Percentiles rank a stretch among this genome's conserved stretches.
phyloP scores from a whole-genome alignment of 768 basidiomycete species.

The Heimioporus sp. region DNA sequence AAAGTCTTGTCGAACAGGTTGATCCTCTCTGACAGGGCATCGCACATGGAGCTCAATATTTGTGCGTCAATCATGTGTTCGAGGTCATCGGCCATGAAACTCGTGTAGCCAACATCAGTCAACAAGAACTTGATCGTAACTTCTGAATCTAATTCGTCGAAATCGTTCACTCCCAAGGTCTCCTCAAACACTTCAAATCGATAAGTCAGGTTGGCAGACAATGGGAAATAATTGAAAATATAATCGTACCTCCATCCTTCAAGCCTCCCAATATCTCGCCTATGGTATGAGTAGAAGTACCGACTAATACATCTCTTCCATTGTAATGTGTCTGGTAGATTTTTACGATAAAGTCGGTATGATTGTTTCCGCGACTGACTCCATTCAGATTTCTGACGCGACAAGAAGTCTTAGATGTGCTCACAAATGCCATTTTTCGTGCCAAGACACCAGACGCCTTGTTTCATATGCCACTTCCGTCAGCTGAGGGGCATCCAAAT shows the following conservation, averaged over 20 bases:
- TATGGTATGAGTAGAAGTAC: not conserved
- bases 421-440: not conserved
- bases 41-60: not conserved
- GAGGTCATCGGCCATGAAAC: not conserved
- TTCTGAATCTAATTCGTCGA: too few species aligned
- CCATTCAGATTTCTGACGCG: not conserved
- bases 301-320: not conserved
- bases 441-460: not conserved
- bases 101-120: not conserved
- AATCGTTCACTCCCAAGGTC: too few species aligned
- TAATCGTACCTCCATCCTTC: too few species aligned
- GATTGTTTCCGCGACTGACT: not conserved
- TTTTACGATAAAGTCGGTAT: too few species aligned
- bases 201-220: too few species aligned
- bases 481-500: too few species aligned
- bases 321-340: too few species aligned
- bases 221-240: too few species aligned
- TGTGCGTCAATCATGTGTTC: not conserved
- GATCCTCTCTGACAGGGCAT: not conserved
- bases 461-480: too few species aligned
- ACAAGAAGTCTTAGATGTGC: not conserved
- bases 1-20: not conserved
- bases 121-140: too few species aligned
- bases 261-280: too few species aligned
- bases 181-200: too few species aligned